A percentile compares a stretch with the other conserved stretches of the same genome.
phyloP scores from a whole-genome alignment of 1,284 basidiomycete species.

The Ustilago shanxiensis region DNA sequence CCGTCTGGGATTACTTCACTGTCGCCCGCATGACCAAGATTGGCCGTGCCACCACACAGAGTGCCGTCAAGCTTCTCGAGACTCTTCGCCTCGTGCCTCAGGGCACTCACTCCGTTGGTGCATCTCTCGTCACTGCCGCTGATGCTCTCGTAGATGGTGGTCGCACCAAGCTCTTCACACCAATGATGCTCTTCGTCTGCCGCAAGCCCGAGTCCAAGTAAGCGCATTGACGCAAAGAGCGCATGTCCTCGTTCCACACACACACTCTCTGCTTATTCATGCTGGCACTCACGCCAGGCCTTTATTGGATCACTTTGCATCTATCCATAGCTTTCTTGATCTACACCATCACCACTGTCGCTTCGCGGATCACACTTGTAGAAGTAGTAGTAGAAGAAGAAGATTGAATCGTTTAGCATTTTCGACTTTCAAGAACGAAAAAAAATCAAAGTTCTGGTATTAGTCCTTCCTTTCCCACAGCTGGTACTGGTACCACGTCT shows the following conservation, averaged over 20 bases:
- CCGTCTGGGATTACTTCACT: constrained; percentile 82
- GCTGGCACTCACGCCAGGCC: neutral
- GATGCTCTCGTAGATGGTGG: constrained; percentile 87
- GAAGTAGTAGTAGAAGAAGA: constrained; percentile 9
- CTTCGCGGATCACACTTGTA: constrained; percentile 22
- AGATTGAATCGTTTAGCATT: constrained; percentile 1
- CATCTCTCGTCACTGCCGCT: constrained; percentile 86
- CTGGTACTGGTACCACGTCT: constrained; percentile 46
- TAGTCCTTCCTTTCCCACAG: constrained; percentile 37
- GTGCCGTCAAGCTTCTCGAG: constrained; percentile 83
- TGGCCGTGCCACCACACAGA: constrained; percentile 88
- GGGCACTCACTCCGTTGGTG: constrained; percentile 91
- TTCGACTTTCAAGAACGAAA: neutral
- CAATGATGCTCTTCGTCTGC: constrained; percentile 66
- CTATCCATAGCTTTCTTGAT: neutral
- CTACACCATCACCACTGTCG: constrained; percentile 17
- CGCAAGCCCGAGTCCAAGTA: constrained; percentile 36
- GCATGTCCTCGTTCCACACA: neutral
- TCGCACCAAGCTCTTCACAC: constrained; percentile 79
- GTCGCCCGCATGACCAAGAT: constrained; percentile 80
- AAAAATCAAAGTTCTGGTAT: neutral
- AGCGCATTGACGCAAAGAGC: neutral
- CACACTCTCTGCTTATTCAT: neutral
- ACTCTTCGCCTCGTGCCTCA: constrained; percentile 85
- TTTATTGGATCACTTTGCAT: neutral